A percentile compares a stretch with the other conserved stretches of the same genome.
Evolutionary conservation across 495 filamentous ascomycete species (phyloP).

Genomic region (Talaromyces ruber): DNA sequence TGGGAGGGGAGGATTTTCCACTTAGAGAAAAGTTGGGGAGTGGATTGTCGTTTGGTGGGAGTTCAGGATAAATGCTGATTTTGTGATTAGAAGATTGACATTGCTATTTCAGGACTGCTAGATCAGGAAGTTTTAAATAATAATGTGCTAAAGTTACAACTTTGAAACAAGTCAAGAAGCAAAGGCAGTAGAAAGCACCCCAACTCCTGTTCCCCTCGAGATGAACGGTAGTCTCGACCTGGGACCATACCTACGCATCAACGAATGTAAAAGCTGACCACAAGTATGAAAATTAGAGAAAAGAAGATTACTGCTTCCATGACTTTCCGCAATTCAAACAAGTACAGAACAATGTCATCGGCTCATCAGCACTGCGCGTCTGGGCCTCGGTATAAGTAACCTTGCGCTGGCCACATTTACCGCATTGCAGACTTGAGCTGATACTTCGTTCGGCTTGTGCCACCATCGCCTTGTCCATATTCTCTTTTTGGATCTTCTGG

Average conservation of each 20-base stretch:
- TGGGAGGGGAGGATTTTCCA: conserved; percentile 4
- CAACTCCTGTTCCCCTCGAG: conserved; percentile 5
- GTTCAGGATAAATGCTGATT: conserved; percentile 12
- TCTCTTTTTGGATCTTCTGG: conserved; percentile 67
- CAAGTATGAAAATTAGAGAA: neutral
- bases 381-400: conserved; percentile 95
- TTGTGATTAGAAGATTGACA: neutral
- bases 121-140: neutral
- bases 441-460: conserved; percentile 82
- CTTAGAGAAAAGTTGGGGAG: conserved; percentile 11
- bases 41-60: conserved; percentile 16
- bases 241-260: neutral
- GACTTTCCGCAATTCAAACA: conserved; percentile 44
- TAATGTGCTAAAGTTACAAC: neutral
- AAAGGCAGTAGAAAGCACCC: neutral
- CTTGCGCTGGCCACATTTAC: conserved; percentile 83
- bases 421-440: conserved; percentile 75
- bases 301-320: conserved; percentile 32
- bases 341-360: conserved; percentile 38
- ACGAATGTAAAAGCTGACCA: neutral
- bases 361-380: conserved; percentile 83
- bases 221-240: conserved; percentile 7
- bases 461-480: conserved; percentile 92
- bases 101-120: neutral
- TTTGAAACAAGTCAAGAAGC: neutral